Percentiles rank a stretch among this genome's conserved stretches.
Evolutionary conservation across 2,329 filamentous ascomycete genomes (phyloP).

Genomic region (Penicillium sp.): DNA sequence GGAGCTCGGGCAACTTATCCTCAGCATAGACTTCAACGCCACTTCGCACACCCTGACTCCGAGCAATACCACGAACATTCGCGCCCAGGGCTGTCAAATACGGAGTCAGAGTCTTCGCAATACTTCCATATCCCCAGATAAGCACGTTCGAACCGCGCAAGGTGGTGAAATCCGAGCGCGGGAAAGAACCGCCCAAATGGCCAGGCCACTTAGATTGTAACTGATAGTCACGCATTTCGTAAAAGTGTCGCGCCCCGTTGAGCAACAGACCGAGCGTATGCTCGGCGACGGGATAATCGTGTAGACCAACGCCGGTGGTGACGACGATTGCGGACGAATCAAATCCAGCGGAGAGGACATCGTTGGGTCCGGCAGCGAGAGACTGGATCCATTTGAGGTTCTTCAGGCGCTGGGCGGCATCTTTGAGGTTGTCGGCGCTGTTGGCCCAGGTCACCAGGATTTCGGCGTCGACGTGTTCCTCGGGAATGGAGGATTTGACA

Average conservation of each 20-base stretch:
- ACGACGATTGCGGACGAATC: conserved; percentile 55
- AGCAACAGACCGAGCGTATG: conserved; percentile 60
- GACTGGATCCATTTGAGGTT: conserved; percentile 69
- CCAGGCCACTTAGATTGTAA: conserved; percentile 60
- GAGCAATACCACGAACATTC: conserved; percentile 62
- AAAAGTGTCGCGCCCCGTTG: conserved; percentile 56
- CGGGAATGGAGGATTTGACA: conserved; percentile 59
- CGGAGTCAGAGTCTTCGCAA: conserved; percentile 63
- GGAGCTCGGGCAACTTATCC: conserved; percentile 56
- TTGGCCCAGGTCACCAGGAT: conserved; percentile 67
- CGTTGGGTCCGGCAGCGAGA: conserved; percentile 68
- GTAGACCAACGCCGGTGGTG: conserved; percentile 65
- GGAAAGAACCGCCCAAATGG: conserved; percentile 64
- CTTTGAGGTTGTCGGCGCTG: conserved; percentile 59
- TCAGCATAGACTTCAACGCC: conserved; percentile 63
- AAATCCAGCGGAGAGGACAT: conserved; percentile 66
- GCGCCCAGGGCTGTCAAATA: conserved; percentile 60
- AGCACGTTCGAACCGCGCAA: conserved; percentile 62
- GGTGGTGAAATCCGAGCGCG: conserved; percentile 61
- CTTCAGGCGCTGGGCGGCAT: conserved; percentile 59
- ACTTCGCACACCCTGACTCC: conserved; percentile 59
- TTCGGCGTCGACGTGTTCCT: conserved; percentile 62
- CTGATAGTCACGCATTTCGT: conserved; percentile 63
- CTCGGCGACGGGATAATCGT: conserved; percentile 68
- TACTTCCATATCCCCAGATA: conserved; percentile 70